Evolutionary conservation across 768 basidiomycete genomes (phyloP), one percentile per base, ranked within the genome.

Genomic region (Lactarius hengduanensis): DNA sequence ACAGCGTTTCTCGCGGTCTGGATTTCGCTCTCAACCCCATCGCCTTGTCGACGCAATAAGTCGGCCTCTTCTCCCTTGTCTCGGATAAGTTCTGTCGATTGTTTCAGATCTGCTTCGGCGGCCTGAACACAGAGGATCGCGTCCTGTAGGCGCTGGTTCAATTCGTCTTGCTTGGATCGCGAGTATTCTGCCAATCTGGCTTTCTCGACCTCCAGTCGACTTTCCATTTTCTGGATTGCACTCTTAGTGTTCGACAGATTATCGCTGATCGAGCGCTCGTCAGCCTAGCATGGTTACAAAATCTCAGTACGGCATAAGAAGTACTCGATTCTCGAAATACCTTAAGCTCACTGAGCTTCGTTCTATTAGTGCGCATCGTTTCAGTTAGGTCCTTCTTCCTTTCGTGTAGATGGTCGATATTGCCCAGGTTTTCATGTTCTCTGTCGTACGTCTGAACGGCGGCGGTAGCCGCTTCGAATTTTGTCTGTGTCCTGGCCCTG

Each of bases 91-190:
- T 30, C 53, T 54, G 60, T 54, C 15, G 62, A 28, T 15, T 65
- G 54, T 38, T 61, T 66, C 20, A 71, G 41, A 18, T 63, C 28
- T 30, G 34, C 20, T 53, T 71, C 69, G 16, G 70, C 65, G 22
- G 18, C 11, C 38, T 58, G 53, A 18, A 66, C 22, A 4, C 73
- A 75, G 6, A 76, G 74, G 57, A 79, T 81, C 20, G 83, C 82
- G 13, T 74, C 73, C 0, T 82, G 78, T 15, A 92, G 78, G 71
- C 83, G 81, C 26, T 76, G 76, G 55, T 84, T 81, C 4, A 80
- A 80, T 69, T 85, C 83, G 38, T 90, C 84, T 20, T 84, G 86
- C 71, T 86, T 87, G 15, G 78, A 83, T 70, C 89, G 85, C 3
- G 84, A 84, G 67, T 86, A 81, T 6, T 77, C 68, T 40, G 70